Evolutionary conservation across 768 basidiomycete species (phyloP).

Genomic region (Hygrophorus pudorinus): DNA sequence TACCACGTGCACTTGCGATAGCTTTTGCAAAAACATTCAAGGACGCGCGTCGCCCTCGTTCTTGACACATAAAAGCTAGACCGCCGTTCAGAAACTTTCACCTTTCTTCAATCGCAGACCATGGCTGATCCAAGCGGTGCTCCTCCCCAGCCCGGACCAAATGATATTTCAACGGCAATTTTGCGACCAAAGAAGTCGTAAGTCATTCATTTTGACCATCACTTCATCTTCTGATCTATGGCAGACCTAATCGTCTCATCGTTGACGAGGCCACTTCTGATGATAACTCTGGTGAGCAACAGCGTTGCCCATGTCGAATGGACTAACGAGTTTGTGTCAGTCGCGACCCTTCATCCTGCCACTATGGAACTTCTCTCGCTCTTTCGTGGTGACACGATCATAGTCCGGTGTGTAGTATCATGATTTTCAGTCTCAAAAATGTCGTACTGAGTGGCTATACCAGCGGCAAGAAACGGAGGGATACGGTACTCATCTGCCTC

Average conservation of each 20-base stretch:
- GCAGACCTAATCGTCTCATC: slow-evolving; percentile 92
- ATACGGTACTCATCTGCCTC: slow-evolving; percentile 95
- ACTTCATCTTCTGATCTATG: slow-evolving; percentile 14
- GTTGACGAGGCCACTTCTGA: slow-evolving; percentile 92
- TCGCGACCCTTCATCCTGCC: slow-evolving; percentile 89
- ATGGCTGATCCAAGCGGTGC: slow-evolving; percentile 83
- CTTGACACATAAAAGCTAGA: neutral
- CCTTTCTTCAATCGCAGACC: slow-evolving; percentile 14
- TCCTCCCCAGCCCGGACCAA: slow-evolving; percentile 70
- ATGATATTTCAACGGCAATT: slow-evolving; percentile 92
- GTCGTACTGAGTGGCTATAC: slow-evolving; percentile 1
- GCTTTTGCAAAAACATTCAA: neutral
- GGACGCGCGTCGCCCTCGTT: slow-evolving; percentile 12
- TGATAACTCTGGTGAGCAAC: slow-evolving; percentile 80
- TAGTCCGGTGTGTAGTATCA: slow-evolving; percentile 57
- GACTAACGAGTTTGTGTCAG: slow-evolving; percentile 28
- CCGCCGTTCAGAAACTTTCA: slow-evolving; percentile 7
- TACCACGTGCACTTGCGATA: neutral
- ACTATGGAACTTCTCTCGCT: slow-evolving; percentile 93
- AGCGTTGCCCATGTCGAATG: neutral
- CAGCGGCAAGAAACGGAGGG: slow-evolving; percentile 95
- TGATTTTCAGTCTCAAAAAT: neutral
- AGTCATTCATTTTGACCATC: slow-evolving; percentile 22
- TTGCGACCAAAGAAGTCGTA: slow-evolving; percentile 97
- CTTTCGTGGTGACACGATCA: slow-evolving; percentile 96